These are phyloP conservation scores for Nakaseomyces delphensis DNA, from an alignment of 1,139 yeast species.

Conservation along the genomic window DNA sequence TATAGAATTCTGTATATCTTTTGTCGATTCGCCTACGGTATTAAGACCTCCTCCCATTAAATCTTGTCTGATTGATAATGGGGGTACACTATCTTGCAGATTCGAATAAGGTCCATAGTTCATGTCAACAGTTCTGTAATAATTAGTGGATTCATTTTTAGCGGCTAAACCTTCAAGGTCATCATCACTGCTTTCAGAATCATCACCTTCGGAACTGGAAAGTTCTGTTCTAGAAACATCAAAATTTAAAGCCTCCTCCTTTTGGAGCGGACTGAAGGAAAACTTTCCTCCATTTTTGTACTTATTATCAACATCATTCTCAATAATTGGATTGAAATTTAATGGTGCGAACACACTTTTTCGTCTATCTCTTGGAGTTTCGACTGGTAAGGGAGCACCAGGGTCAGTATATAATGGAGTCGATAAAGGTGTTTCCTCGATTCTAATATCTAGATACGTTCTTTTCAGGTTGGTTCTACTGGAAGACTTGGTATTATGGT, in stretches of 20 bases:
- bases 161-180: slow-evolving; percentile 1
- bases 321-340: slow-evolving; percentile 68
- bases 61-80: slow-evolving; percentile 14
- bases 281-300: slow-evolving; percentile 83
- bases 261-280: slow-evolving; percentile 34
- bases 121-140: slow-evolving; percentile 23
- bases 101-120: slow-evolving; percentile 8
- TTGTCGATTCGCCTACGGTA: slow-evolving; percentile 5
- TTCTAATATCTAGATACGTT: slow-evolving; percentile 43
- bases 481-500: not conserved
- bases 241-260: slow-evolving; percentile 28
- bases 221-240: slow-evolving; percentile 25
- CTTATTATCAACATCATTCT: slow-evolving; percentile 67
- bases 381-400: slow-evolving; percentile 69
- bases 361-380: slow-evolving; percentile 45
- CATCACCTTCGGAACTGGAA: slow-evolving; percentile 32
- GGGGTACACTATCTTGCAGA: slow-evolving; percentile 16
- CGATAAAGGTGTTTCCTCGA: slow-evolving; percentile 46
- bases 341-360: slow-evolving; percentile 72
- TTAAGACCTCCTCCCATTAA: not conserved
- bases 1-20: slow-evolving; percentile 21
- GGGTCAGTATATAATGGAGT: slow-evolving; percentile 63
- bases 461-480: slow-evolving; percentile 19
- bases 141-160: not conserved
- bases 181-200: slow-evolving; percentile 27